Conservation (phyloP, 169 alveolate genomes). For the Cryptosporidium meleagridis region DNA sequence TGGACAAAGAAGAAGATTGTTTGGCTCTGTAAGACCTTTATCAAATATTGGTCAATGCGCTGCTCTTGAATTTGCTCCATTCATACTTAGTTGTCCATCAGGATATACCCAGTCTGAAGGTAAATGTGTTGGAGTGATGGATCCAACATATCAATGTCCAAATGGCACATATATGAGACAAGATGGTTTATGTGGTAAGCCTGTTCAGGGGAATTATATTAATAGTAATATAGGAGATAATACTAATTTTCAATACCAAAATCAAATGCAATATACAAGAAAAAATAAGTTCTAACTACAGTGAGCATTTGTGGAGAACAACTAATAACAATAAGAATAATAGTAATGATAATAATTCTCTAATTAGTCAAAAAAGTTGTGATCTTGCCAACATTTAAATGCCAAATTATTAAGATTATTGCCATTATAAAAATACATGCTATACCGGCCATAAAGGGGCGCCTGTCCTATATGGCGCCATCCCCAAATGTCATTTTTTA, state of each 20-base stretch:
- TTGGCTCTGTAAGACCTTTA: constrained; percentile 57
- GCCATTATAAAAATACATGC: not conserved
- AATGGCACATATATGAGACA: constrained; percentile 51
- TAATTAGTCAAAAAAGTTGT: not conserved
- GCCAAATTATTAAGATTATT: not conserved
- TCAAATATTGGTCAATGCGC: constrained; percentile 56
- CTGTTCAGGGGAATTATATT: not conserved
- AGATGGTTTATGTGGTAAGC: constrained; percentile 42
- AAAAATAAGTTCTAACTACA: not conserved
- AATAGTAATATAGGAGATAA: not conserved
- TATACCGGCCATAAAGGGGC: not conserved
- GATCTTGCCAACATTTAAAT: not conserved
- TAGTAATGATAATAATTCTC: not conserved
- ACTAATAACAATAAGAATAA: not conserved
- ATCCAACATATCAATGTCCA: constrained; percentile 67
- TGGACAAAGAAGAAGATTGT: constrained; percentile 6
- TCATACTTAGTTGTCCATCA: constrained; percentile 30
- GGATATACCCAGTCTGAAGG: constrained; percentile 63
- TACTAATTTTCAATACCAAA: not conserved
- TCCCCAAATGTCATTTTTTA: constrained; percentile 7
- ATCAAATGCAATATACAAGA: constrained; percentile 16
- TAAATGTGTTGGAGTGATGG: constrained; percentile 56
- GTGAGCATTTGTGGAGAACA: not conserved
- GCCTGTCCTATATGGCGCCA: constrained; percentile 7
- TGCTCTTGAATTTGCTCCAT: constrained; percentile 69